Evolutionary conservation across 495 filamentous ascomycete species (phyloP), one percentile per base, ranked within the genome.

Genomic region (Penicillium malachiteum): DNA sequence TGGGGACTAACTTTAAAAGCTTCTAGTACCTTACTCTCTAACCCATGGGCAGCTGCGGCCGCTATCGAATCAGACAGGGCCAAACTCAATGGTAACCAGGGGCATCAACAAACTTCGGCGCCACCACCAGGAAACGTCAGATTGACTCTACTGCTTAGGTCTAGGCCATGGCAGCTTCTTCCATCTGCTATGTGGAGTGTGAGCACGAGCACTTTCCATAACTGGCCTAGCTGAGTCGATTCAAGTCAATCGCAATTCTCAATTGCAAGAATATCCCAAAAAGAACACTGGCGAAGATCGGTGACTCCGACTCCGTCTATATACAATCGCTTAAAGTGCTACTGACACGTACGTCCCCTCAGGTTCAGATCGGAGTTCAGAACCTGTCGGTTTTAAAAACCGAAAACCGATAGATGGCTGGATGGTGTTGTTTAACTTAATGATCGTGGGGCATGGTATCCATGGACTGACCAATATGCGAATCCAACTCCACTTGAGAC

Each of bases 91-190:
- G 8, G n/a, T 26, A 61, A 61, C 63, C 60, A 66, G 54, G 60
- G 63, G 54, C 56, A 45, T 38, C 34, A 40, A 13, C 18, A 18
- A 48, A 41, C 34, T 33, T 38, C 35, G 33, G 48, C 46, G 57
- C 63, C 65, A 60, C 62, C 57, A 50, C 53, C 41, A 13, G 48
- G n/a, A 17, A 61, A 64, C 66, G 64, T 69, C 63, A 68, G 57
- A 56, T 66, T 68, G 52, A 68, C 57, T 57, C 52, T 56, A 41
- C 18, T 42, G 32, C 32, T 13, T 32, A 13, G 51, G 59, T 64
- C 60, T 68, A 57, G 65, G 48, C 56, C 62, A 39, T 54, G 6
- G 8, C 6, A 41, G 39, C 35, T 26, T 38, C 26, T 51, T 51
- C 32, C 21, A 26, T 26, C 21, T 26, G 21, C 2, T 4, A 26